These are phyloP conservation scores for Aspergillus ostianus DNA, from an alignment of 495 filamentous ascomycete species.

Conservation along the genomic window DNA sequence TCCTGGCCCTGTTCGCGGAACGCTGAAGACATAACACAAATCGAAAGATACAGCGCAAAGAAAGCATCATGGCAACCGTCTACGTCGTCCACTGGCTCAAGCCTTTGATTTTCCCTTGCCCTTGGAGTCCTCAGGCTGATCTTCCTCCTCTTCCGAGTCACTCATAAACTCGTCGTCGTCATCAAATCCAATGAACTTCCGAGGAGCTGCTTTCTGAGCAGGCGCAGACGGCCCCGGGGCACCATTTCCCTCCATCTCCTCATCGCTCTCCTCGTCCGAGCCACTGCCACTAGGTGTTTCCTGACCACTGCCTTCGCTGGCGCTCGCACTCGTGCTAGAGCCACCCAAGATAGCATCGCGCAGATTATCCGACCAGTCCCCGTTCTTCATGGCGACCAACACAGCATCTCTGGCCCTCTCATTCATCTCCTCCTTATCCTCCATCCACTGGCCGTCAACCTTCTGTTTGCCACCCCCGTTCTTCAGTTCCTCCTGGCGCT, in stretches of 20 bases:
- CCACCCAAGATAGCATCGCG: slow-evolving; percentile 41
- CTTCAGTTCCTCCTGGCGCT: slow-evolving; percentile 74
- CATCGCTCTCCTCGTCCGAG: slow-evolving; percentile 50
- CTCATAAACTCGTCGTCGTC: slow-evolving; percentile 91
- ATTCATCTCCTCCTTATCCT: slow-evolving; percentile 81
- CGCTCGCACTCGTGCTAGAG: slow-evolving; percentile 53
- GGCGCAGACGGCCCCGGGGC: slow-evolving; percentile 28
- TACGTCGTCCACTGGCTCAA: slow-evolving; percentile 9
- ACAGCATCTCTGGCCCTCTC: slow-evolving; percentile 86
- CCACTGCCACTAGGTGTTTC: slow-evolving; percentile 38
- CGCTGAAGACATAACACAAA: neutral
- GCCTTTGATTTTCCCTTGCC: slow-evolving; percentile 43
- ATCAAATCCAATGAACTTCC: slow-evolving; percentile 79
- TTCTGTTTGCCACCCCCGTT: slow-evolving; percentile 63
- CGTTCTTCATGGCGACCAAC: slow-evolving; percentile 67
- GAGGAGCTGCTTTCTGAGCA: slow-evolving; percentile 27
- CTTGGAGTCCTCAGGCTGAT: slow-evolving; percentile 22
- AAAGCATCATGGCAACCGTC: slow-evolving; percentile 20
- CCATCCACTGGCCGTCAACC: slow-evolving; percentile 88
- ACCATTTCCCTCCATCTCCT: slow-evolving; percentile 37
- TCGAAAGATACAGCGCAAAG: neutral
- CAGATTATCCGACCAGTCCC: slow-evolving; percentile 50
- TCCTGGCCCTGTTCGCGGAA: neutral
- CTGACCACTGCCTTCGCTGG: slow-evolving; percentile 49
- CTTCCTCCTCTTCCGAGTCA: slow-evolving; percentile 61